Percentiles rank a stretch among this genome's conserved stretches.
These are phyloP conservation scores for Immersiella caudata DNA, from an alignment of 495 filamentous ascomycete species.

Conservation along the genomic window DNA sequence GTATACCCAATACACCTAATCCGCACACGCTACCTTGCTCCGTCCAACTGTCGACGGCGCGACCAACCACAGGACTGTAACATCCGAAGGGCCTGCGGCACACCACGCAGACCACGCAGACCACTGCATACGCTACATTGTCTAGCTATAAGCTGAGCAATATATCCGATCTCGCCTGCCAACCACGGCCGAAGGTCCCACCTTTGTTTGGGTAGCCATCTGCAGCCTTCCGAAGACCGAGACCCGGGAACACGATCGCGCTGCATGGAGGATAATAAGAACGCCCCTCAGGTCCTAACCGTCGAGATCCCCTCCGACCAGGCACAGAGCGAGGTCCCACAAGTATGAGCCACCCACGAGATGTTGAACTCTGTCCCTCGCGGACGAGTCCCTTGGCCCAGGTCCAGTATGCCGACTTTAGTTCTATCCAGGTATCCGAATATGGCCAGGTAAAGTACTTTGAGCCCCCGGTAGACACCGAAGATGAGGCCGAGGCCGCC, in stretches of 20 bases:
- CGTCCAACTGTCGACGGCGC: constrained; percentile 7
- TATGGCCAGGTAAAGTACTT: constrained; percentile 45
- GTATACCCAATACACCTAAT: constrained; percentile 6
- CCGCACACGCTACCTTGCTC: constrained; percentile 3
- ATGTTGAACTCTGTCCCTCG: constrained; percentile 44
- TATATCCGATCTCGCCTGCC: constrained; percentile 26
- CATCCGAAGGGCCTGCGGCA: constrained; percentile 16
- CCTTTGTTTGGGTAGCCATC: constrained; percentile 29
- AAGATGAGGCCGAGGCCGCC: constrained; percentile 29
- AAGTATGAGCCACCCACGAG: constrained; percentile 44
- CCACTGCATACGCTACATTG: constrained; percentile 17
- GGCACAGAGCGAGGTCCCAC: constrained; percentile 39
- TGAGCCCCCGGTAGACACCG: constrained; percentile 34
- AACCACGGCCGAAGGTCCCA: constrained; percentile 36
- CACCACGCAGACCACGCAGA: constrained; percentile 17
- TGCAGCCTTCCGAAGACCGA: constrained; percentile 32
- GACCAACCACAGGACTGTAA: constrained; percentile 30
- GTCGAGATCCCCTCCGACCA: constrained; percentile 43
- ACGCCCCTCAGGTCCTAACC: constrained; percentile 40
- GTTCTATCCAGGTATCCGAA: constrained; percentile 41
- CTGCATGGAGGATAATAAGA: constrained; percentile 51
- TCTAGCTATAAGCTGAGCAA: constrained; percentile 11
- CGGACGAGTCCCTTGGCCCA: constrained; percentile 38
- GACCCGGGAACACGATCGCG: constrained; percentile 26
- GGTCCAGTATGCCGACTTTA: constrained; percentile 48